phyloP scores from a whole-genome alignment of 106 monocot species.

The Platanthera zijinensis region DNA sequence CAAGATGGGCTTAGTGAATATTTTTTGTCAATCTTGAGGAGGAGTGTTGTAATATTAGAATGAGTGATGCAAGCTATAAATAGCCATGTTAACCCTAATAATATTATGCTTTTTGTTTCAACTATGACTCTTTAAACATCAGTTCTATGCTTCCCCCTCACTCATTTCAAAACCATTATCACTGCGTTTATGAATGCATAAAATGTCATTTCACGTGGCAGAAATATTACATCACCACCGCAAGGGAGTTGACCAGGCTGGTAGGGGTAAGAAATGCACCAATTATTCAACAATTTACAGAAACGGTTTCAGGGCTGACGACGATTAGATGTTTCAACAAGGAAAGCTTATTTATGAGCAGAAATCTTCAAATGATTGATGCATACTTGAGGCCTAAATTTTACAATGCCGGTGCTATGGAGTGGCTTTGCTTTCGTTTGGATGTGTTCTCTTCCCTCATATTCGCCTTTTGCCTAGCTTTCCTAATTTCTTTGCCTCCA shows the following conservation, averaged over 20 bases:
- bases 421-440: conserved; percentile 40
- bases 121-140: no score
- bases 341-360: conserved; percentile 2
- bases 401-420: conserved; percentile 20
- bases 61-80: no score
- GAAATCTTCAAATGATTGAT: conserved; percentile 25
- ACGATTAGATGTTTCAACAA: conserved; percentile 33
- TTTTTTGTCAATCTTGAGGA: no score
- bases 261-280: conserved; percentile 33
- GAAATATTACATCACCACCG: conserved; percentile 30
- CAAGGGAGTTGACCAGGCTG: conserved; percentile 29
- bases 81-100: no score
- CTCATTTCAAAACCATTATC: background rate
- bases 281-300: conserved; percentile 35
- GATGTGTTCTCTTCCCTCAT: conserved; percentile 25
- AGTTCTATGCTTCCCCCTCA: no score
- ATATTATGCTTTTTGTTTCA: no score
- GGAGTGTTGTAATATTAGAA: no score
- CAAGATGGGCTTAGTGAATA: no score
- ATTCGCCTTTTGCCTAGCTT: conserved; percentile 34
- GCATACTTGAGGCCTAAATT: conserved; percentile 27
- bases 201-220: conserved; percentile 2
- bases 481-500: conserved; percentile 28
- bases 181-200: background rate
- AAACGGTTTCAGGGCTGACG: conserved; percentile 23